Evolutionary conservation across 768 basidiomycete genomes (phyloP), one percentile per base, ranked within the genome.

Genomic region (Russula virescens): DNA sequence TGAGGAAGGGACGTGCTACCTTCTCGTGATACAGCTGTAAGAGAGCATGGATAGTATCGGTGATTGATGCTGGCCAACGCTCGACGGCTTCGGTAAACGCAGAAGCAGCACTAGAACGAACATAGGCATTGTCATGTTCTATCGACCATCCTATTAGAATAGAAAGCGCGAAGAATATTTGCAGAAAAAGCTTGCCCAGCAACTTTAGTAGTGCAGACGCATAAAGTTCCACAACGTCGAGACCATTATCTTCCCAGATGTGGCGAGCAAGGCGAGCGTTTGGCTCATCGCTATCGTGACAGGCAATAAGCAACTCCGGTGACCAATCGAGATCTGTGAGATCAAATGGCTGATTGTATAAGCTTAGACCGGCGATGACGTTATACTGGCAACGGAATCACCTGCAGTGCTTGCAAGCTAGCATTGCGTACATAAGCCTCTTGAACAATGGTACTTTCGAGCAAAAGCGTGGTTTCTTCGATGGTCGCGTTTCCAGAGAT

Each of bases 271-370:
- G 76, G 54, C 88, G 79, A 0, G 85, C 85, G 68, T 95, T 98
- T 69, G 95, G 92, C 68, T 94, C 92, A 65, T 89, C 88, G 56
- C 84, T 86, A 62, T 98, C 97, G 67, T 98, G 93, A 57, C 83
- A 86, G 5, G 89, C 89, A 43, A 98, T 80, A 86, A 92, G 91
- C 1, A 99, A 73, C 71, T 91, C 86, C 0, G 89, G 84, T 2
- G 89, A 91, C 89, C 94, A 99, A 64, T 97, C 94, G 42, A 93
- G 72, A 52, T 98, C 96, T 0, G 95, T 98, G 51, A 98, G 73
- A 74, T 98, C 97, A 66, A 98, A 88, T 0, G 94, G 89, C 92
- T 98, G 63, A 1, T 14, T 46, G 11, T 49, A 45, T 19, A 8
- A 9, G 40, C 46, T 53, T 26, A 60, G 51, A 23, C 38, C n/a